These are phyloP conservation scores for Suillus alpinus DNA, from an alignment of 768 basidiomycete species.

Conservation along the genomic window DNA sequence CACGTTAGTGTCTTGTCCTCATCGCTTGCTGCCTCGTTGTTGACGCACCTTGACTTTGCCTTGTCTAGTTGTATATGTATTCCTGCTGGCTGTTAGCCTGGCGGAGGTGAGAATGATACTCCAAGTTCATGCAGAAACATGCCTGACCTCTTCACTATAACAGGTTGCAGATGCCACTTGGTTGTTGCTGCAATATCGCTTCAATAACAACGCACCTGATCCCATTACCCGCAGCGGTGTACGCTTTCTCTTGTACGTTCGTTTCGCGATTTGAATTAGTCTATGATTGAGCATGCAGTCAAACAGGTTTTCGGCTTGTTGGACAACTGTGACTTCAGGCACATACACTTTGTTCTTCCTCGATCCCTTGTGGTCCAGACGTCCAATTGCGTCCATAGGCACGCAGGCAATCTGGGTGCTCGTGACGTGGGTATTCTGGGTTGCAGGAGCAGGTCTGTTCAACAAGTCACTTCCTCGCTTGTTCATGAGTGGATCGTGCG, in stretches of 20 bases:
- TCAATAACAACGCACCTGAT: slow-evolving; percentile 51
- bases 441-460: slow-evolving; percentile 51
- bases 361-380: slow-evolving; percentile 55
- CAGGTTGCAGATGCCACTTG: slow-evolving; percentile 56
- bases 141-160: slow-evolving; percentile 4
- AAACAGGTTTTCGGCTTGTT: slow-evolving; percentile 54
- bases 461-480: slow-evolving; percentile 48
- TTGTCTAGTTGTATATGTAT: slow-evolving; percentile 45
- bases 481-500: slow-evolving; percentile 40
- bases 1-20: slow-evolving; percentile 36
- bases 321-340: slow-evolving; percentile 56
- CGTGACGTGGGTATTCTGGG: slow-evolving; percentile 60
- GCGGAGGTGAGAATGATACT: slow-evolving; percentile 36
- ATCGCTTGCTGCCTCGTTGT: slow-evolving; percentile 15
- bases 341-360: slow-evolving; percentile 56
- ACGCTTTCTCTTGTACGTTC: slow-evolving; percentile 47
- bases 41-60: slow-evolving; percentile 5
- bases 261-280: background rate
- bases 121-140: background rate
- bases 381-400: slow-evolving; percentile 53
- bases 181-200: slow-evolving; percentile 55
- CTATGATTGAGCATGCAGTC: slow-evolving; percentile 6
- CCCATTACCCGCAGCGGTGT: slow-evolving; percentile 41
- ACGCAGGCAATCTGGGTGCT: slow-evolving; percentile 59
- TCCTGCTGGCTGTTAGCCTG: slow-evolving; percentile 48